Base-by-base conservation (phyloP, 2,329 filamentous ascomycete genomes). In the Paraphoma sp. region DNA sequence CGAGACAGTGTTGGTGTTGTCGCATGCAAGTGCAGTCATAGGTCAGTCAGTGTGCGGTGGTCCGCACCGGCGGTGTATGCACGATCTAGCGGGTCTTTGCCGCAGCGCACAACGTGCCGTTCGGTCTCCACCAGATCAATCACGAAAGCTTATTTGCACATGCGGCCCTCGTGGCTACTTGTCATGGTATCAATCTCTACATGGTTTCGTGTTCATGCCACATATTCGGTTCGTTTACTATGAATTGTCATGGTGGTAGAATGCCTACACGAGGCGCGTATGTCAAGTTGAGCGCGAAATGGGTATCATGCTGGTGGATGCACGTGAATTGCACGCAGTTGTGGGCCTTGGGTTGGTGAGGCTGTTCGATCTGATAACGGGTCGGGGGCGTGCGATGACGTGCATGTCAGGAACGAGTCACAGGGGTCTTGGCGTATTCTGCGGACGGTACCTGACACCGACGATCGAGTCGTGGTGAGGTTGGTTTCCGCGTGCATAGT, bases 301-400 rank as follows among this genome's bases (percentile, higher is more conserved):
- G 23, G 23, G 23, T 23, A 5, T 23, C 23, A 23, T 3, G 23
- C 23, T 23, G 23, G 23, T 2, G 23, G 5, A 23, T 23, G 23
- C 23, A 23, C 5, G 23, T 23, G 23, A 5, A 23, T 23, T 23
- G 23, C 23, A 23, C 2, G 23, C 23, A 30, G 9, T 45, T 17
- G 45, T 40, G 38, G 45, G 38, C 16, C 33, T 23, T 11, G 12
- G 28, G 29, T n/a, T n/a, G 44, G 40, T 45, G 42, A 55, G 53
- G 63, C 53, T 47, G 42, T 8, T 42, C 31, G 54, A 68, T 68
- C 60, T 63, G 59, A 67, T 67, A 62, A 66, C 23, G 23, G 66
- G 66, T 67, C 23, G 31, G 49, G 50, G 48, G 38, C 40, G 11
- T 23, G 44, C n/a, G 18, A 64, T 69, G 67, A 64, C 62, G 64